Evolutionary conservation across 108 stramenopile species (phyloP).

Genomic region (Ochromonas danica): DNA sequence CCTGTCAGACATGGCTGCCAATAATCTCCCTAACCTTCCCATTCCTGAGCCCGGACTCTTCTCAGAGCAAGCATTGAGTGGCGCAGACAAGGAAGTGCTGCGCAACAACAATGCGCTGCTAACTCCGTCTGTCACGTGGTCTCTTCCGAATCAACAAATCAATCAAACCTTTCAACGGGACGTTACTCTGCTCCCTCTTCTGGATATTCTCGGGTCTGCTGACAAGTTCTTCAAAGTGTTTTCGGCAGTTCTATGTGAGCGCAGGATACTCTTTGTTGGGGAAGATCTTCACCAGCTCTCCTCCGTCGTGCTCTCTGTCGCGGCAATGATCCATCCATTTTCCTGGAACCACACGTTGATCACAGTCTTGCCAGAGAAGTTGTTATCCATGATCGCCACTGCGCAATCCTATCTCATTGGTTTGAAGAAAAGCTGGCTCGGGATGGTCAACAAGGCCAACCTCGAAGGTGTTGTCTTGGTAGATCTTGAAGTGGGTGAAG

Average conservation of each 20-base stretch:
- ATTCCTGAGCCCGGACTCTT: not conserved
- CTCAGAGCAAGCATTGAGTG: not conserved
- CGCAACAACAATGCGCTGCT: not conserved
- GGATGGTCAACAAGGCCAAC: conserved; percentile 23
- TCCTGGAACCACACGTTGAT: conserved; percentile 50
- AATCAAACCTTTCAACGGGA: not conserved
- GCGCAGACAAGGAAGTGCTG: not conserved
- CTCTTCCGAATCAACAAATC: not conserved
- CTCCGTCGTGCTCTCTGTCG: conserved; percentile 37
- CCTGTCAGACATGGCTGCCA: not conserved
- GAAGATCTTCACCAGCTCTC: conserved; percentile 38
- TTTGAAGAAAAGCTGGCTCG: not conserved
- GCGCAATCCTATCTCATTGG: conserved; percentile 51
- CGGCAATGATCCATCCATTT: conserved; percentile 52
- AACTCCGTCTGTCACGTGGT: not conserved
- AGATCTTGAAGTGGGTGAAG: conserved; percentile 41
- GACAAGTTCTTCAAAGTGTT: conserved; percentile 43
- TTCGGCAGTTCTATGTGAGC: conserved; percentile 47
- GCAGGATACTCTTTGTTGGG: conserved; percentile 40
- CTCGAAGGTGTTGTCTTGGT: conserved; percentile 44
- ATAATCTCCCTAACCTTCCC: not conserved
- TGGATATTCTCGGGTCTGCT: conserved; percentile 22
- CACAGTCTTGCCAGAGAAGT: conserved; percentile 40
- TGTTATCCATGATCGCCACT: conserved; percentile 41
- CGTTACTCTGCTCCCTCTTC: not conserved